Evolutionary conservation across 805 yeast species (phyloP).

Genomic region (Helenozyma rhizophorensis): DNA sequence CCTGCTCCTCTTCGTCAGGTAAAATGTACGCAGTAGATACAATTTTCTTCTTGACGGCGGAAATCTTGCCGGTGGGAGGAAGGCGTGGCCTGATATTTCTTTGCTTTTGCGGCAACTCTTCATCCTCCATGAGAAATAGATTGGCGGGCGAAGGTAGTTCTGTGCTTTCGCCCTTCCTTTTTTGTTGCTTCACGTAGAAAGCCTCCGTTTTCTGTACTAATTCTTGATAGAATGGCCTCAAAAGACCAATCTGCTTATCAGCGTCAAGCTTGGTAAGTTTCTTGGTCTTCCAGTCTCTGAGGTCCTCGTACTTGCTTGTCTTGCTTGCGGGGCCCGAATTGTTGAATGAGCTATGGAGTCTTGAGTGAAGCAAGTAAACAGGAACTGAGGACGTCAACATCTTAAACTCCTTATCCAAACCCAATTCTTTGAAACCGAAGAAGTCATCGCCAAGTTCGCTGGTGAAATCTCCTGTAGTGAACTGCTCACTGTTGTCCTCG

Average conservation of each 20-base stretch:
- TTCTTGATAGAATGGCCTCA: slow-evolving; percentile 49
- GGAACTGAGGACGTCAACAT: slow-evolving; percentile 84
- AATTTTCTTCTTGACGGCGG: slow-evolving; percentile 59
- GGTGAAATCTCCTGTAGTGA: slow-evolving; percentile 90
- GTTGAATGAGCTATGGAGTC: slow-evolving; percentile 55
- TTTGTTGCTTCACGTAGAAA: slow-evolving; percentile 36
- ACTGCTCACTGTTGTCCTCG: slow-evolving; percentile 88
- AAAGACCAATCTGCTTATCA: slow-evolving; percentile 49
- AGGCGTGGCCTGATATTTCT: slow-evolving; percentile 71
- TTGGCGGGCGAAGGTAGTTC: slow-evolving; percentile 36
- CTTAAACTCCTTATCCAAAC: slow-evolving; percentile 88
- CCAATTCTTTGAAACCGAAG: slow-evolving; percentile 93
- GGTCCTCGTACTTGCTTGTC: slow-evolving; percentile 59
- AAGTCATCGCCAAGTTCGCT: slow-evolving; percentile 94
- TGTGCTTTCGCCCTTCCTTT: slow-evolving; percentile 35
- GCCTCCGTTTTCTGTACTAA: slow-evolving; percentile 41
- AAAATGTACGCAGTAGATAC: slow-evolving; percentile 29
- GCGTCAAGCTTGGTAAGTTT: slow-evolving; percentile 51
- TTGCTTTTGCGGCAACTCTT: slow-evolving; percentile 75
- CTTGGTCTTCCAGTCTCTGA: slow-evolving; percentile 51
- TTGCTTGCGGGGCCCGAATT: slow-evolving; percentile 42
- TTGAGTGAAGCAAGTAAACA: slow-evolving; percentile 76
- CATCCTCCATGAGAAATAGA: slow-evolving; percentile 64
- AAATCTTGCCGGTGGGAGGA: slow-evolving; percentile 87
- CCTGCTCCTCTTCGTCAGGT: slow-evolving; percentile 8